Conservation (phyloP, 768 basidiomycete genomes). For the Gymnopilus dilepis region DNA sequence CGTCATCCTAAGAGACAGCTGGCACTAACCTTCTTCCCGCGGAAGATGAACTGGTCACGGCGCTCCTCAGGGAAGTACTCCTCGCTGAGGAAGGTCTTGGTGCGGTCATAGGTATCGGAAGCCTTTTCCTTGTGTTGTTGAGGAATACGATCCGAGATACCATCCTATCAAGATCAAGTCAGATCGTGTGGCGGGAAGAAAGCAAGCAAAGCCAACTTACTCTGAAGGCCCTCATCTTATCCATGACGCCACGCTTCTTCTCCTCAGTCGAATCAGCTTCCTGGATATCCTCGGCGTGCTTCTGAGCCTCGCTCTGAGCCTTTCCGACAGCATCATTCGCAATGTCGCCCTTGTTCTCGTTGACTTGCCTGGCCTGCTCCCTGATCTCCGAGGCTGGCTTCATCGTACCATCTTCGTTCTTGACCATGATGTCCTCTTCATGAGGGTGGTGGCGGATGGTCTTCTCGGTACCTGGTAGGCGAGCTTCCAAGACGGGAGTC, state of each 20-base stretch:
- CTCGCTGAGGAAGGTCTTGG: slow-evolving; percentile 73
- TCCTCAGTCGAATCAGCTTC: slow-evolving; percentile 20
- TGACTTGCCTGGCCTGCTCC: slow-evolving; percentile 8
- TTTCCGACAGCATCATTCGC: slow-evolving; percentile 11
- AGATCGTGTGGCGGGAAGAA: slow-evolving; percentile 29
- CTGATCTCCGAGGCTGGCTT: slow-evolving; percentile 30
- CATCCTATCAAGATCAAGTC: slow-evolving; percentile 21
- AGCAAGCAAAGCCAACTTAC: slow-evolving; percentile 34
- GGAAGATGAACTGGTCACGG: slow-evolving; percentile 91
- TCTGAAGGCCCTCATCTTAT: slow-evolving; percentile 40
- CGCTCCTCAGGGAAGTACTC: slow-evolving; percentile 92
- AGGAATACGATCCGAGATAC: slow-evolving; percentile 58
- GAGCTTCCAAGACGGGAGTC: slow-evolving; percentile 39
- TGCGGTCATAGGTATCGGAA: slow-evolving; percentile 57
- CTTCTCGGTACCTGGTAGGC: slow-evolving; percentile 37
- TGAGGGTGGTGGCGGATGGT: slow-evolving; percentile 51
- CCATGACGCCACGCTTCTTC: slow-evolving; percentile 41
- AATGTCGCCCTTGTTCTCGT: background rate
- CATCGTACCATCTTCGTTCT: slow-evolving; percentile 38
- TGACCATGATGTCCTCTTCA: slow-evolving; percentile 41
- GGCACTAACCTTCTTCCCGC: slow-evolving; percentile 79
- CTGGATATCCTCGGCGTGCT: slow-evolving; percentile 5
- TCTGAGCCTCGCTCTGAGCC: slow-evolving; percentile 11
- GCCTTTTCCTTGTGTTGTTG: slow-evolving; percentile 68
- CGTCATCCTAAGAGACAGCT: background rate